These are phyloP conservation scores for Colletotrichum abscissum DNA, from an alignment of 2,329 filamentous ascomycete species.

Conservation along the genomic window DNA sequence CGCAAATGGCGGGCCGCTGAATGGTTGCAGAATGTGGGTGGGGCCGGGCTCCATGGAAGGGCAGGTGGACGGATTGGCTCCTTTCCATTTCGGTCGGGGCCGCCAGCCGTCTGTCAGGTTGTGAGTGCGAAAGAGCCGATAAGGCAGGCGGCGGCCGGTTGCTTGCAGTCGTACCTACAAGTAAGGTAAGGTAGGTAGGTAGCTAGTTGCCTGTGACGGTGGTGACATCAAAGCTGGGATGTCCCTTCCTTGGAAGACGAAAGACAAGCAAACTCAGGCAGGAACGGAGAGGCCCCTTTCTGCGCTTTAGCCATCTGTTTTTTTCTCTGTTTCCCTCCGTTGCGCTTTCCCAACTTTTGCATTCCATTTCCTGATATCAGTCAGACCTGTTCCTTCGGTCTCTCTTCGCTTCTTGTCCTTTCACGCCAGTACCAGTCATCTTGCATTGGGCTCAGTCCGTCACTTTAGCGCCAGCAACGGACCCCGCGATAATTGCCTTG, in stretches of 20 bases:
- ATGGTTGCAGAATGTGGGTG: not conserved
- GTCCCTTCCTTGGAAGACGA: slow-evolving; percentile 7
- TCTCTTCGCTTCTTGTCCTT: not conserved
- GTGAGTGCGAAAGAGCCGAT: not conserved
- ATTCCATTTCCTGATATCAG: not conserved
- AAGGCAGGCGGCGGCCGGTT: not conserved
- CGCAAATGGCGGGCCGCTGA: not conserved
- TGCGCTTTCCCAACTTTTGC: not conserved
- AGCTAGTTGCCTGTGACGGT: not conserved
- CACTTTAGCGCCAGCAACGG: slow-evolving; percentile 8
- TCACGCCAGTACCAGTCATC: not conserved
- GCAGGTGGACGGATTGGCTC: not conserved
- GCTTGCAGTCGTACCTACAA: not conserved
- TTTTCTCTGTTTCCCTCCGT: not conserved
- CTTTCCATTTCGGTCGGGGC: not conserved
- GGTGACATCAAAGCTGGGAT: slow-evolving; percentile 28
- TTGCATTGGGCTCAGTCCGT: not conserved
- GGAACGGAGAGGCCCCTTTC: not conserved
- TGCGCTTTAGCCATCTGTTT: not conserved
- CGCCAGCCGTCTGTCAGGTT: not conserved
- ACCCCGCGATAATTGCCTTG: slow-evolving; percentile 14
- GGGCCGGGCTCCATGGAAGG: not conserved
- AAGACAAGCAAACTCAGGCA: not conserved
- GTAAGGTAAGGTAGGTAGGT: too few species aligned
- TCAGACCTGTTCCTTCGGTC: not conserved